Evolutionary conservation across 345 rosid genomes (phyloP).

Genomic region (Eucalyptus camaldulensis): DNA sequence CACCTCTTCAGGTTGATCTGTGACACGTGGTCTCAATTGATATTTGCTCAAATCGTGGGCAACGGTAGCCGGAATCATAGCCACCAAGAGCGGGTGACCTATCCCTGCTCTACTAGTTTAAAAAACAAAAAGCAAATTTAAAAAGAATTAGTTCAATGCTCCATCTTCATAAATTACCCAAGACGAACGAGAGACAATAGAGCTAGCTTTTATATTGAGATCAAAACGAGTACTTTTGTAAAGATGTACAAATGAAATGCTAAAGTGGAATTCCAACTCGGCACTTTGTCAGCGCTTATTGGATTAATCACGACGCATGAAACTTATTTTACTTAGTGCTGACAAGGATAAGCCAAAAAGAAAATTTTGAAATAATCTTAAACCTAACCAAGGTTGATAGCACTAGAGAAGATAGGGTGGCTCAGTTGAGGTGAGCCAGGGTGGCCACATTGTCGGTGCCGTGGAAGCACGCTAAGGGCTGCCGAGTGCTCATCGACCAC

Average conservation of each 20-base stretch:
- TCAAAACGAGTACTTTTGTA: neutral
- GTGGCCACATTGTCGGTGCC: neutral
- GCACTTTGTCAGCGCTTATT: neutral
- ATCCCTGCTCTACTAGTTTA: neutral
- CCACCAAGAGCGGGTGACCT: neutral
- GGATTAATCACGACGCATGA: neutral
- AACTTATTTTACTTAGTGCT: neutral
- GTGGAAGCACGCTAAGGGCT: neutral
- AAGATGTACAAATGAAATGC: neutral
- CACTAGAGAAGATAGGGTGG: neutral
- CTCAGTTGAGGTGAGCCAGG: neutral
- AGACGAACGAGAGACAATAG: neutral
- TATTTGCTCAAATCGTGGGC: neutral
- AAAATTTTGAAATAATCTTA: neutral
- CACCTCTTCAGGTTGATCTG: accelerated
- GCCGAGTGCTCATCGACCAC: neutral
- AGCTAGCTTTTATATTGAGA: neutral
- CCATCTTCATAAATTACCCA: neutral
- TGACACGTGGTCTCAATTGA: neutral
- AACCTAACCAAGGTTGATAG: neutral
- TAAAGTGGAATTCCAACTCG: neutral
- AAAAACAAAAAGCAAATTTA: neutral
- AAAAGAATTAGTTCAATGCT: neutral
- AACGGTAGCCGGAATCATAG: neutral
- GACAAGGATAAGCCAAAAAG: neutral